Evolutionary conservation across 257 asterid genomes (phyloP).

Genomic region (Solanum chmielewskii): DNA sequence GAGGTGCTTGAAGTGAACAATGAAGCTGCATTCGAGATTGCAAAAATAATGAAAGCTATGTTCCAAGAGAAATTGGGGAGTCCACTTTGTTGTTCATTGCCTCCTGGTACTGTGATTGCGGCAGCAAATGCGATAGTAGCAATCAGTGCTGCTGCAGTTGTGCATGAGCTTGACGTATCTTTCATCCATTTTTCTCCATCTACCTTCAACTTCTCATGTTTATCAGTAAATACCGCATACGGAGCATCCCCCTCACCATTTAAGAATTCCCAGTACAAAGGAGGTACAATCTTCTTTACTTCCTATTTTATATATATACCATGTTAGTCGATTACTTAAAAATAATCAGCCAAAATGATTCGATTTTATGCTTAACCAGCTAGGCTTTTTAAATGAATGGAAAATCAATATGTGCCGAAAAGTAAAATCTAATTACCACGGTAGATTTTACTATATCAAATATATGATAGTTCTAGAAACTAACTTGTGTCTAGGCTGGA

Average conservation of each 20-base stretch:
- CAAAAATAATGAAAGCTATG: not conserved
- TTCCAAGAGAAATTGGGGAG: not conserved
- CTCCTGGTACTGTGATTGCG: not conserved
- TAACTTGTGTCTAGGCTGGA: not conserved
- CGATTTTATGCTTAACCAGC: not conserved
- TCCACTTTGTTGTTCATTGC: not conserved
- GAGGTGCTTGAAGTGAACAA: not conserved
- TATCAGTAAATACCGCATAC: not conserved
- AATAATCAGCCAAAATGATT: not conserved
- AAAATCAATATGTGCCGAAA: not conserved
- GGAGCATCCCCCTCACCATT: not conserved
- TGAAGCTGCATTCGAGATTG: not conserved
- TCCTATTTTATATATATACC: not conserved
- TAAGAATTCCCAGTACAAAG: not conserved
- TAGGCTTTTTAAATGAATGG: not conserved
- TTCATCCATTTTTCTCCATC: not conserved
- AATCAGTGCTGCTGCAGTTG: not conserved
- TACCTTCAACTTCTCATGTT: not conserved
- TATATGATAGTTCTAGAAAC: not conserved
- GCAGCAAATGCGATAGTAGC: not conserved
- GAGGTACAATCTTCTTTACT: not conserved
- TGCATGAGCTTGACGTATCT: not conserved
- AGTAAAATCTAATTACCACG: not conserved
- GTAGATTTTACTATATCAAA: not conserved
- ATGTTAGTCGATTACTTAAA: not conserved